Conservation (phyloP, 2,329 filamentous ascomycete species). For the Venturia carpophila region DNA sequence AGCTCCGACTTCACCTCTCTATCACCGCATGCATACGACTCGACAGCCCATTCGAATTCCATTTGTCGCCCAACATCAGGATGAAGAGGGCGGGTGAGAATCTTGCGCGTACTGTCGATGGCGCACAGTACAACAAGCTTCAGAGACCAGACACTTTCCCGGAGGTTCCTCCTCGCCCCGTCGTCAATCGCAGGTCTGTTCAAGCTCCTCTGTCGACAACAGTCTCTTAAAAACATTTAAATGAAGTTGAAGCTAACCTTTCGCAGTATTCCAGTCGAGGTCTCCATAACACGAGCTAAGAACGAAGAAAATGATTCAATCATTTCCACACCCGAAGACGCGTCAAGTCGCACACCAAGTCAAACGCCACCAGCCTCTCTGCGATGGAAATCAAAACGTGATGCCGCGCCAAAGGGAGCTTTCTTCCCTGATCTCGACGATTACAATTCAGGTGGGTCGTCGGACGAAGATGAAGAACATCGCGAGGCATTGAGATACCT, state of each 20-base stretch:
- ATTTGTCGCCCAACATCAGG: background rate
- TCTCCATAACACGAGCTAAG: background rate
- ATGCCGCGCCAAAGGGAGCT: background rate
- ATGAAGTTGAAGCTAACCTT: background rate
- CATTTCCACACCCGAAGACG: background rate
- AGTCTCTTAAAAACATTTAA: background rate
- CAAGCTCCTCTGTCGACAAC: constrained; percentile 6
- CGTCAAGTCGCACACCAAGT: background rate
- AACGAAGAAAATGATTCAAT: background rate
- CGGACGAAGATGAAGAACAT: constrained; percentile 23
- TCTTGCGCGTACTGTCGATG: constrained; percentile 26
- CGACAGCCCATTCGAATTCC: background rate
- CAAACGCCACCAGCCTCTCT: background rate
- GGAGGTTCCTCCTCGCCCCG: constrained; percentile 16
- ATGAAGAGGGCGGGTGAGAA: constrained; percentile 14
- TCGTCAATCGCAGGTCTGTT: constrained; percentile 20
- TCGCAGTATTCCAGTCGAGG: constrained; percentile 15
- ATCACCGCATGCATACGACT: background rate
- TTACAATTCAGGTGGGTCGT: constrained; percentile 17
- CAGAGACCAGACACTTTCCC: constrained; percentile 28
- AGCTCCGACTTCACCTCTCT: background rate
- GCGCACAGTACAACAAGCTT: constrained; percentile 32
- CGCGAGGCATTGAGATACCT: constrained; percentile 30
- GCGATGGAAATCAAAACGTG: constrained; percentile 6
- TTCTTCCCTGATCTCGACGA: constrained; percentile 16